phyloP scores from a whole-genome alignment of 306 rosid genomes.

The Prinsepia uniflora region DNA sequence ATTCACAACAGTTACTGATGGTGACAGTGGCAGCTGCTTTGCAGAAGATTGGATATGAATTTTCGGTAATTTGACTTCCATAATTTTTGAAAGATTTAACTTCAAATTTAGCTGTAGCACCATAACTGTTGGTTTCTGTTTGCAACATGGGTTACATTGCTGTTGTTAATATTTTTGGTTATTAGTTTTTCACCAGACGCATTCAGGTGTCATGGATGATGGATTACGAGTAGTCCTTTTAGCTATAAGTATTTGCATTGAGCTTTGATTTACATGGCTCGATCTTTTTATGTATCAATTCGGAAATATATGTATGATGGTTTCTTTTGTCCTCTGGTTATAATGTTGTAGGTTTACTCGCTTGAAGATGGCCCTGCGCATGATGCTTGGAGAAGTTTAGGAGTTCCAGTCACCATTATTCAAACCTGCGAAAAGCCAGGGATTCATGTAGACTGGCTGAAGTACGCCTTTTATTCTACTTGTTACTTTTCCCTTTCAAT shows the following conservation, averaged over 20 bases:
- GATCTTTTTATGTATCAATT: background rate
- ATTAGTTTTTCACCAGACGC: background rate
- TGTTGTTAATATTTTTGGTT: background rate
- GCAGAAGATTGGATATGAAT: slow-evolving; percentile 68
- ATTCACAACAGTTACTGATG: slow-evolving; percentile 78
- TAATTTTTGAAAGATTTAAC: slow-evolving; percentile 6
- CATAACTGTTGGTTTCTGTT: background rate
- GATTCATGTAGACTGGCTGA: slow-evolving; percentile 77
- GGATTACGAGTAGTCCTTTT: background rate
- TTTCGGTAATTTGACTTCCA: slow-evolving; percentile 50
- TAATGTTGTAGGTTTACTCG: slow-evolving; percentile 68
- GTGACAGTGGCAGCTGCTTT: slow-evolving; percentile 77
- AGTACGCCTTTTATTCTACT: slow-evolving; percentile 41
- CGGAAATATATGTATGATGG: background rate
- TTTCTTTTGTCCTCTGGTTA: background rate
- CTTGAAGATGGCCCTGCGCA: slow-evolving; percentile 74
- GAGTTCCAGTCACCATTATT: slow-evolving; percentile 54
- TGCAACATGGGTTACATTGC: background rate
- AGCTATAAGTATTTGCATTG: background rate
- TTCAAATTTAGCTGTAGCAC: background rate
- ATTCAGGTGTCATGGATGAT: background rate
- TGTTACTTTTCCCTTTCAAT: slow-evolving; percentile 11
- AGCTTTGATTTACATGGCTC: background rate
- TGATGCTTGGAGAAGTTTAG: slow-evolving; percentile 61
- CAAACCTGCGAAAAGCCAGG: slow-evolving; percentile 48